phyloP scores from a whole-genome alignment of 164 flowering plant species.

The Umbilicus rupestris region DNA sequence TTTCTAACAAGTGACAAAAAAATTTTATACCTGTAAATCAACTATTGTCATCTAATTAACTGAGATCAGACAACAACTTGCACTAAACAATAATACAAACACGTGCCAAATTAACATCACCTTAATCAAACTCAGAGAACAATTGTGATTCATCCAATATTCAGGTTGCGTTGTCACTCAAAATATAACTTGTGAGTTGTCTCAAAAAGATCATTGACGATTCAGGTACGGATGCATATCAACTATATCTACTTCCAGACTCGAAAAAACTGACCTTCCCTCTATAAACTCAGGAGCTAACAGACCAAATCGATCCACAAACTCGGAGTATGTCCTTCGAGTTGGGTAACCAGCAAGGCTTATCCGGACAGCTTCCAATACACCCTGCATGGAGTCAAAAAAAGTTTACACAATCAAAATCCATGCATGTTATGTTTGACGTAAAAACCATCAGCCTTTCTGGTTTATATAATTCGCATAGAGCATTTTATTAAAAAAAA shows the following conservation, averaged over 20 bases:
- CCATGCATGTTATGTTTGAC: not conserved
- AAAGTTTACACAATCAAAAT: not conserved
- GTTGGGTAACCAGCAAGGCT: conserved; percentile 99
- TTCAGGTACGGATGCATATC: not conserved
- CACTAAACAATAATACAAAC: not conserved
- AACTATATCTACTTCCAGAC: not conserved
- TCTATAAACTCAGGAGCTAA: conserved; percentile 60
- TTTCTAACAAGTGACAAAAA: too few relatives aligned
- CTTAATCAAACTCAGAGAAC: not conserved
- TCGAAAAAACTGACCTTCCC: conserved; percentile 43
- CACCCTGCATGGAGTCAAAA: conserved; percentile 51
- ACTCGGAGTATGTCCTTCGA: conserved; percentile 79
- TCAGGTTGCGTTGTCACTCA: not conserved
- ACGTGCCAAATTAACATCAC: not conserved
- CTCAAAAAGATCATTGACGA: not conserved
- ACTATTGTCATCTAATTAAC: too few relatives aligned
- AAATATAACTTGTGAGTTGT: not conserved
- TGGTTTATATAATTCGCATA: not conserved
- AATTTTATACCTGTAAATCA: not conserved
- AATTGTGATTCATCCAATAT: not conserved
- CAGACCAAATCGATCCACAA: conserved; percentile 90
- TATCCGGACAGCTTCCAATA: conserved; percentile 96
- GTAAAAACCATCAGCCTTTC: not conserved
- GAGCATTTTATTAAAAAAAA: not conserved
- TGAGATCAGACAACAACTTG: too few relatives aligned